phyloP scores from a whole-genome alignment of 306 rosid genomes.

The Dryas octopetala region DNA sequence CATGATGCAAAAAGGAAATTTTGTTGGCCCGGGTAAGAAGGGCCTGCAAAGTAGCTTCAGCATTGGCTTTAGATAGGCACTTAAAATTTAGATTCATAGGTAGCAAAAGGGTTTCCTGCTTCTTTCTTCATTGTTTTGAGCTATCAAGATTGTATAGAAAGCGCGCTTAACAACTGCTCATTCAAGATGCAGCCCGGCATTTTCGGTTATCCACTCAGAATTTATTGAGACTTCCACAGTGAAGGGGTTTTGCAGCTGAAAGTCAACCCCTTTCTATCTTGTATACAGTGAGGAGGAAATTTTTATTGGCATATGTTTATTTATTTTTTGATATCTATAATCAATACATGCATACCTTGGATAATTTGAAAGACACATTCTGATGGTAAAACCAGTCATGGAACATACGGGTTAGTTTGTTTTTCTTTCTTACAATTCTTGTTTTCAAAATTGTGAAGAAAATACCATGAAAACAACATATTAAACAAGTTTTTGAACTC shows the following conservation, averaged over 20 bases:
- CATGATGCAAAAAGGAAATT: constrained; percentile 94
- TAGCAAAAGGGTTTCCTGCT: constrained; percentile 12
- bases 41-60: constrained; percentile 73
- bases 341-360: neutral
- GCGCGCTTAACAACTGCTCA: constrained; percentile 10
- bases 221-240: constrained; percentile 13
- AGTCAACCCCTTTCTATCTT: constrained; percentile 4
- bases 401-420: neutral
- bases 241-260: constrained; percentile 10
- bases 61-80: constrained; percentile 69
- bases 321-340: neutral
- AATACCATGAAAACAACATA: neutral
- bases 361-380: neutral
- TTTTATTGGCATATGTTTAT: neutral
- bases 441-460: neutral
- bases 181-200: constrained; percentile 17
- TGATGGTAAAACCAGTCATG: neutral
- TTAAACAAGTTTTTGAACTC: neutral
- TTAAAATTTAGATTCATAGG: constrained; percentile 35
- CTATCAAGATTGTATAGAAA: constrained; percentile 28
- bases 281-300: constrained; percentile 15
- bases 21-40: constrained; percentile 53
- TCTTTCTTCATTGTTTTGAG: constrained; percentile 16
- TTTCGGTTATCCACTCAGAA: neutral
- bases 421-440: neutral